These are phyloP conservation scores for Stagonosporopsis rhizophila DNA, from an alignment of 2,329 filamentous ascomycete species.

Conservation along the genomic window DNA sequence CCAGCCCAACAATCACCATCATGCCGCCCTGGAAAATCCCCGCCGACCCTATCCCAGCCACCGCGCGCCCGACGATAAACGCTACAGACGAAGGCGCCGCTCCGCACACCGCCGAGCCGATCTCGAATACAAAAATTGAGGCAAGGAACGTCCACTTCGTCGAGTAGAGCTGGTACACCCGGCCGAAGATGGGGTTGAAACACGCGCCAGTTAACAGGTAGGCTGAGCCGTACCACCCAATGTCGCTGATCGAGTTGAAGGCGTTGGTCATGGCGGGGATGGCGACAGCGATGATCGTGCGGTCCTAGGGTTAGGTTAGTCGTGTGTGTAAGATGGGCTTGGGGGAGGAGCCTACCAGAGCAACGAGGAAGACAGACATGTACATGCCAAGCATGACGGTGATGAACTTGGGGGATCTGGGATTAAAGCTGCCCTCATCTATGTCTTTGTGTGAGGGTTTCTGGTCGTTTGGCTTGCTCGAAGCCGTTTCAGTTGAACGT, in stretches of 20 bases:
- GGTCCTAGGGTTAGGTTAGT: conserved; percentile 12
- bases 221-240: conserved; percentile 42
- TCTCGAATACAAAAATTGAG: conserved; percentile 53
- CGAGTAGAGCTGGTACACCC: conserved; percentile 55
- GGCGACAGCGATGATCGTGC: conserved; percentile 33
- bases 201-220: conserved; percentile 55
- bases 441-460: conserved; percentile 17
- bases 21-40: conserved; percentile 55
- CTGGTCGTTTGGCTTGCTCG: not conserved
- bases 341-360: conserved; percentile 17
- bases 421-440: conserved; percentile 33
- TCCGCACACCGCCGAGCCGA: conserved; percentile 50
- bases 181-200: conserved; percentile 58
- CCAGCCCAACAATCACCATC: conserved; percentile 50
- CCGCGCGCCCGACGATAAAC: conserved; percentile 57
- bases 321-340: not conserved
- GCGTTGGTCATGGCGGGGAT: conserved; percentile 39
- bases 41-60: conserved; percentile 58
- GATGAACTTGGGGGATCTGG: conserved; percentile 34
- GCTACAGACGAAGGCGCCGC: conserved; percentile 52
- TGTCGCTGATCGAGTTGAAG: conserved; percentile 36
- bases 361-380: conserved; percentile 36
- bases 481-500: not conserved
- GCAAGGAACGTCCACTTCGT: conserved; percentile 49
- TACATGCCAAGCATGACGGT: conserved; percentile 35